These are phyloP conservation scores for Chaetomiaceae sp. DNA, from an alignment of 2,329 filamentous ascomycete species.

Conservation along the genomic window DNA sequence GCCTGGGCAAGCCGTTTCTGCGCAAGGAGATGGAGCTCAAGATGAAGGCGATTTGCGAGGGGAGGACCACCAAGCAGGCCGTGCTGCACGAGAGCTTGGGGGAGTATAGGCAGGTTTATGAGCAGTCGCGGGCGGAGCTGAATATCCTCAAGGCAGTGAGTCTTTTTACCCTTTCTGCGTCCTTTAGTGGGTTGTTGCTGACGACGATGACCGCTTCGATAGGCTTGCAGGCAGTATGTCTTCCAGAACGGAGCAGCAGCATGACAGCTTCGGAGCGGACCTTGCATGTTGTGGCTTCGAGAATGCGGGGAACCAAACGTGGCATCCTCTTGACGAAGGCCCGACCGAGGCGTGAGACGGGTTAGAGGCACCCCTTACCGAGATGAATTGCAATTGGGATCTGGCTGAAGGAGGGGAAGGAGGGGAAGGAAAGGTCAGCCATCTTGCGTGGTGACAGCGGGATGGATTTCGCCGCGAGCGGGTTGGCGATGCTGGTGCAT, in stretches of 20 bases:
- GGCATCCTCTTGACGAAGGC: background rate
- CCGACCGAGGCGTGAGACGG: background rate
- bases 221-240: constrained; percentile 55
- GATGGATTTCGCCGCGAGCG: background rate
- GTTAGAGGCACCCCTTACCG: background rate
- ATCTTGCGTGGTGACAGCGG: no score
- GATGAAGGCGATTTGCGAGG: constrained; percentile 96
- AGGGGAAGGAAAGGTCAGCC: background rate
- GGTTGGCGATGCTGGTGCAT: no score
- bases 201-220: constrained; percentile 8
- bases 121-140: constrained; percentile 73
- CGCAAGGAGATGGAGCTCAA: constrained; percentile 96
- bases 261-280: background rate
- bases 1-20: constrained; percentile 90
- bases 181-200: background rate
- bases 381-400: constrained; percentile 1
- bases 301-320: constrained; percentile 13
- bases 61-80: constrained; percentile 65
- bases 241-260: constrained; percentile 32
- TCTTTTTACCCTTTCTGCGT: constrained; percentile 23
- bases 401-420: background rate
- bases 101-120: constrained; percentile 83
- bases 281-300: background rate
- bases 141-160: constrained; percentile 60
- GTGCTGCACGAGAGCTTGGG: constrained; percentile 80